These are phyloP conservation scores for Chamaenerion angustifolium DNA, from an alignment of 345 rosid species.

Conservation along the genomic window DNA sequence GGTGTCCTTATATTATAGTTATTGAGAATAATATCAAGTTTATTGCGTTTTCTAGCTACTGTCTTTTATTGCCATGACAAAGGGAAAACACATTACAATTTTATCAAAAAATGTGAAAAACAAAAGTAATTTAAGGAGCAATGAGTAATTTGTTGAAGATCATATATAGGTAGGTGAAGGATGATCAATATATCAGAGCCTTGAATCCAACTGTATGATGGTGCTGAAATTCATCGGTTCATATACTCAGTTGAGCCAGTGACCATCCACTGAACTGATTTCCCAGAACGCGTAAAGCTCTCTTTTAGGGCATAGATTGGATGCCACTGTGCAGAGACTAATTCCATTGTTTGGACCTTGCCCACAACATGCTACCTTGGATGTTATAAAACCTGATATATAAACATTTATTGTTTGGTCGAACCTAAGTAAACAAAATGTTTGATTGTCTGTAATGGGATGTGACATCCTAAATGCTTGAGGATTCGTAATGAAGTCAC, in stretches of 20 bases:
- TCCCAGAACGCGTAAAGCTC: conserved; percentile 61
- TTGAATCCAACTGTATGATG: conserved; percentile 43
- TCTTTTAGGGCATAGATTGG: conserved; percentile 52
- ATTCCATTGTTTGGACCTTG: conserved; percentile 70
- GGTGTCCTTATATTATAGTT: too few relatives aligned
- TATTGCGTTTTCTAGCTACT: too few relatives aligned
- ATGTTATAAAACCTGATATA: conserved; percentile 56
- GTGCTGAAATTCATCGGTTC: conserved; percentile 68
- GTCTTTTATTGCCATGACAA: too few relatives aligned
- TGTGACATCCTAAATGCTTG: conserved; percentile 21
- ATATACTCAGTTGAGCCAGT: conserved; percentile 41
- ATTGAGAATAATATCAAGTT: too few relatives aligned
- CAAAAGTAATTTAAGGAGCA: too few relatives aligned
- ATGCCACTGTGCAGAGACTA: conserved; percentile 51
- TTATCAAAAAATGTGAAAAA: too few relatives aligned
- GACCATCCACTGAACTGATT: conserved; percentile 35
- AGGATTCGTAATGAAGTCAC: conserved; percentile 27
- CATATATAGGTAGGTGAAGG: too few relatives aligned
- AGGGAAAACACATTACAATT: too few relatives aligned
- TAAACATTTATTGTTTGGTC: too few relatives aligned
- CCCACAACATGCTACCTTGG: conserved; percentile 70
- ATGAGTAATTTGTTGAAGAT: too few relatives aligned
- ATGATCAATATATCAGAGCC: conserved; percentile 1
- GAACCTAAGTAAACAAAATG: too few relatives aligned
- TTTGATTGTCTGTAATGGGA: neutral